Conservation (phyloP, 1,139 yeast species). For the Sugiyamaella japonica region DNA sequence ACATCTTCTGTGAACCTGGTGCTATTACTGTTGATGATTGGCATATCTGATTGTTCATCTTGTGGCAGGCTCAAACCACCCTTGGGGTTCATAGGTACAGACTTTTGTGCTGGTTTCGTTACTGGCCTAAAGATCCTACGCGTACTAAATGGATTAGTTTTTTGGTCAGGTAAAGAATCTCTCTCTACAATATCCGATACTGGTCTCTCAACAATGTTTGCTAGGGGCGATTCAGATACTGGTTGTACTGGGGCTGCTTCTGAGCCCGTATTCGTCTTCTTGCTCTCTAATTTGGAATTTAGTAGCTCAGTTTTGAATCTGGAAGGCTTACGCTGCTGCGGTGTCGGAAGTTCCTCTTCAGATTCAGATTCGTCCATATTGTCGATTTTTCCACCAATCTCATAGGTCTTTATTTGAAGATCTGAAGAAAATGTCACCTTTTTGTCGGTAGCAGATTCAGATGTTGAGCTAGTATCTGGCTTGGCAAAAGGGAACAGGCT, state of each 20-base stretch:
- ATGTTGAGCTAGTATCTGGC: slow-evolving; percentile 5
- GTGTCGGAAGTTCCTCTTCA: slow-evolving; percentile 9
- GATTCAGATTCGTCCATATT: slow-evolving; percentile 12
- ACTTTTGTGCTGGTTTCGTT: neutral
- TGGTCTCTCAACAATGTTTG: slow-evolving; percentile 22
- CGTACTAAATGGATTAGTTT: neutral
- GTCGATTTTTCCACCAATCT: slow-evolving; percentile 22
- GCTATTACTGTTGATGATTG: neutral
- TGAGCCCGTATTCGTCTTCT: slow-evolving; percentile 11
- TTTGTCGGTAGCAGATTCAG: slow-evolving; percentile 24
- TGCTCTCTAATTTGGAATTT: neutral
- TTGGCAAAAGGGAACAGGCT: slow-evolving; percentile 37
- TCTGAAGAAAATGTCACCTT: slow-evolving; percentile 38
- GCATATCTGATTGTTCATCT: neutral
- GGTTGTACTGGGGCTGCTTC: slow-evolving; percentile 1
- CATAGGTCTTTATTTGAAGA: slow-evolving; percentile 40
- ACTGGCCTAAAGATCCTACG: slow-evolving; percentile 4
- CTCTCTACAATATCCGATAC: slow-evolving; percentile 14
- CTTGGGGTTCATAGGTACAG: slow-evolving; percentile 12
- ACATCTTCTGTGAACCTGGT: slow-evolving; percentile 20
- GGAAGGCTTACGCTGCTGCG: slow-evolving; percentile 30
- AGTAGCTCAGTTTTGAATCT: slow-evolving; percentile 36
- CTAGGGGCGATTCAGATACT: slow-evolving; percentile 21
- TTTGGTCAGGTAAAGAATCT: neutral
- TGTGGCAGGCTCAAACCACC: slow-evolving; percentile 5